A percentile compares a stretch with the other conserved stretches of the same genome.
phyloP scores from a whole-genome alignment of 345 rosid species.

The Cardamine resedifolia region DNA sequence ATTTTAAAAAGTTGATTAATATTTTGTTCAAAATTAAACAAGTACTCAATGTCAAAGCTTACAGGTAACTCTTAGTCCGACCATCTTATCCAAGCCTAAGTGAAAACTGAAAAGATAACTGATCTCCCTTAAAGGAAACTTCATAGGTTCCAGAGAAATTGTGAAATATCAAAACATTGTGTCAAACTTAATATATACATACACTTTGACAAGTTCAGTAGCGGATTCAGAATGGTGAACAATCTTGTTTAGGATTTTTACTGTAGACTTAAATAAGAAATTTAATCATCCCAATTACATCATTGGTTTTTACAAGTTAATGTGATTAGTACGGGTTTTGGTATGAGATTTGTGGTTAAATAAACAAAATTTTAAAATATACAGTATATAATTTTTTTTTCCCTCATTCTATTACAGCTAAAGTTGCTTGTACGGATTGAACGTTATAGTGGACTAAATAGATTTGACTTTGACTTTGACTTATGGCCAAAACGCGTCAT shows the following conservation, averaged over 20 bases:
- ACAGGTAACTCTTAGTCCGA: not conserved
- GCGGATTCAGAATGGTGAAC: not conserved
- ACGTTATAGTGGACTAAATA: not conserved
- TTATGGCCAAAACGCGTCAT: no score
- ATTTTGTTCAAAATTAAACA: not conserved
- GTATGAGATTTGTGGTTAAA: not conserved
- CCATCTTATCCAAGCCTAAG: not conserved
- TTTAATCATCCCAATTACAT: not conserved
- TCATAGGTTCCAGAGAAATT: no score
- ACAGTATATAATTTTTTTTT: not conserved
- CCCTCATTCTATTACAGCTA: not conserved
- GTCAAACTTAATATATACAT: no score
- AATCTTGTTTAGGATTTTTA: not conserved
- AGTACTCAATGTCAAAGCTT: not conserved
- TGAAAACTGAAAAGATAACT: not conserved
- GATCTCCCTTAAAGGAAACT: no score
- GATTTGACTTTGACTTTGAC: slow-evolving; percentile 13
- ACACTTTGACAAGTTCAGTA: not conserved
- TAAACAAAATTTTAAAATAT: not conserved
- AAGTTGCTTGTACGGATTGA: not conserved
- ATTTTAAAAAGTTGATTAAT: not conserved
- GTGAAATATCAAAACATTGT: no score
- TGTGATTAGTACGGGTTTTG: not conserved
- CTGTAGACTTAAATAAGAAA: not conserved
- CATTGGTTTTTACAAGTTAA: not conserved